Percentiles rank a stretch among this genome's conserved stretches.
Conservation (phyloP, 345 rosid species). For the Alliaria petiolata region DNA sequence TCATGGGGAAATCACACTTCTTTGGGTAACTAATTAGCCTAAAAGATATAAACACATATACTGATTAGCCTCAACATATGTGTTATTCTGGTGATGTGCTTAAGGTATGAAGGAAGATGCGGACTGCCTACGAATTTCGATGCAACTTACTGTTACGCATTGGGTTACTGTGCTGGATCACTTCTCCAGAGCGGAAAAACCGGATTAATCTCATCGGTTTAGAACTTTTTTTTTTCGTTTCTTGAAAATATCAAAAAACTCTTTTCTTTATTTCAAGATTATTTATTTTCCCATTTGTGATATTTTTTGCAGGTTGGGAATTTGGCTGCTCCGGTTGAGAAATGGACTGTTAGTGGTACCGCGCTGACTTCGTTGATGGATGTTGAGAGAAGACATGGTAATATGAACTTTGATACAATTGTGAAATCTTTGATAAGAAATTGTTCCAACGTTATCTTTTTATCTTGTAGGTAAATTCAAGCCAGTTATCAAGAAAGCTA, state of each 20-base stretch:
- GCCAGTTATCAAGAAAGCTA: conserved; percentile 99
- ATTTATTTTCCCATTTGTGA: background rate
- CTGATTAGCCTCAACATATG: background rate
- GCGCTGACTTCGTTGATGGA: conserved; percentile 93
- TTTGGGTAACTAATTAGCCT: conserved; percentile 57
- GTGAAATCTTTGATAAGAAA: background rate
- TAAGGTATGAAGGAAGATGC: conserved; percentile 96
- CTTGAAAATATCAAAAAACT: background rate
- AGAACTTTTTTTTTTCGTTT: conserved; percentile 12
- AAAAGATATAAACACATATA: background rate
- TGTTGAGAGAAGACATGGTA: conserved; percentile 99
- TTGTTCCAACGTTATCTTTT: background rate
- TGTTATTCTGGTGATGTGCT: background rate
- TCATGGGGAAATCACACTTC: conserved; percentile 92
- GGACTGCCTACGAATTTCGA: conserved; percentile 97
- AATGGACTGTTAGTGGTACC: conserved; percentile 95
- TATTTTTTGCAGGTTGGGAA: conserved; percentile 74
- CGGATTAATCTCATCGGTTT: conserved; percentile 85
- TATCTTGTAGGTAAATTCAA: conserved; percentile 67
- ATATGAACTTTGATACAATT: background rate
- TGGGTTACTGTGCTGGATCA: conserved; percentile 89
- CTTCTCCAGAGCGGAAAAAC: conserved; percentile 87
- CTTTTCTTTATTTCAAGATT: conserved; percentile 5
- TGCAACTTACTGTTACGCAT: conserved; percentile 82
- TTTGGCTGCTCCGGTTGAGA: conserved; percentile 76